A percentile compares a stretch with the other conserved stretches of the same genome.
Evolutionary conservation across 805 yeast genomes (phyloP).

Genomic region (Wickerhamomyces chaumierensis): DNA sequence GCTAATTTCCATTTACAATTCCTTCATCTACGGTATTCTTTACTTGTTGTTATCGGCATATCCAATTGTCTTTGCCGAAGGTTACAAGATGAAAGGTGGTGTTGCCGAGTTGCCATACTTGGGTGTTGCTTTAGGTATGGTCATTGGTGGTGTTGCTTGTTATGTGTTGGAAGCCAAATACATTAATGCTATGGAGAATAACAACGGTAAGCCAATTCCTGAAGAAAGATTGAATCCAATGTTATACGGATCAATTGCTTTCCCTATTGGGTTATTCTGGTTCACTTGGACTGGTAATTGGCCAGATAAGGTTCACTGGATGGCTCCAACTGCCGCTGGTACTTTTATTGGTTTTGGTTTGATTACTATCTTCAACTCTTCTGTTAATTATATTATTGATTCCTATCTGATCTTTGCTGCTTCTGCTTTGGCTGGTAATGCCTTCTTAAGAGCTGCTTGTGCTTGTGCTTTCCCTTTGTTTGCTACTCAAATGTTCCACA

Average conservation of each 20-base stretch:
- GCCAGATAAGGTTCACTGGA: slow-evolving; percentile 64
- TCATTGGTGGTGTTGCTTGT: slow-evolving; percentile 43
- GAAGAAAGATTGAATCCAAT: slow-evolving; percentile 73
- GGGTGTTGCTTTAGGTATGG: slow-evolving; percentile 60
- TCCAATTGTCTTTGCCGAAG: slow-evolving; percentile 55
- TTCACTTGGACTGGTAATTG: slow-evolving; percentile 81
- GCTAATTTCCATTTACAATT: slow-evolving; percentile 57
- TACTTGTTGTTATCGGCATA: slow-evolving; percentile 66
- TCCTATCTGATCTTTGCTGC: slow-evolving; percentile 64
- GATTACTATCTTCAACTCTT: slow-evolving; percentile 54
- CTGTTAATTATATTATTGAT: slow-evolving; percentile 64
- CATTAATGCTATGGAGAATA: slow-evolving; percentile 31
- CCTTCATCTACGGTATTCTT: slow-evolving; percentile 72
- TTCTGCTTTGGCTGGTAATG: slow-evolving; percentile 66
- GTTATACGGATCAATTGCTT: slow-evolving; percentile 58
- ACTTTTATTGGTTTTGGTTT: slow-evolving; percentile 57
- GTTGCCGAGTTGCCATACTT: slow-evolving; percentile 72
- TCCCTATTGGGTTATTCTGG: slow-evolving; percentile 79
- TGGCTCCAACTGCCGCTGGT: slow-evolving; percentile 64
- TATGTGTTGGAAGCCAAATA: slow-evolving; percentile 45
- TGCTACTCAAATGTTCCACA: slow-evolving; percentile 57
- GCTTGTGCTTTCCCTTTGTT: slow-evolving; percentile 69
- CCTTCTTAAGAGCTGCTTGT: slow-evolving; percentile 54
- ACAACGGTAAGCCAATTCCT: slow-evolving; percentile 55
- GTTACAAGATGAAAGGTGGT: slow-evolving; percentile 54